Conservation (phyloP, 2,329 filamentous ascomycete species). For the Phialocephala sp. region DNA sequence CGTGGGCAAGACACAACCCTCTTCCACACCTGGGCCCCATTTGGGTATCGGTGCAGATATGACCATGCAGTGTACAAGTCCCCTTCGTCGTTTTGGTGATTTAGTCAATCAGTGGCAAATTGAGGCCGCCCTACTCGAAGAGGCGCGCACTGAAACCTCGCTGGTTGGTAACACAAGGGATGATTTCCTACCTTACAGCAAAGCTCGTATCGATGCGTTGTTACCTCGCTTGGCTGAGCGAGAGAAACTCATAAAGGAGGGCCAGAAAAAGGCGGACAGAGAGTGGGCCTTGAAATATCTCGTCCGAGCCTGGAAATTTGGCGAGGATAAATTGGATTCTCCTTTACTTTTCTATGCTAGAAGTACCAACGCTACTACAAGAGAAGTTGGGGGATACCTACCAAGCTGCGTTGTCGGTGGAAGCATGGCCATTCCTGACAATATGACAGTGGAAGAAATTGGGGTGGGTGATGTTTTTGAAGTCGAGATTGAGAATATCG, state of each 20-base stretch:
- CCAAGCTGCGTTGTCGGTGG: constrained; percentile 21
- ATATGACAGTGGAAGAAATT: constrained; percentile 45
- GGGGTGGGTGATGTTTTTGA: constrained; percentile 58
- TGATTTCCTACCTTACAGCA: constrained; percentile 41
- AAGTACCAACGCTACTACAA: constrained; percentile 16
- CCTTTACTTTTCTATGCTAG: constrained; percentile 46
- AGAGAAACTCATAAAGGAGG: constrained; percentile 36
- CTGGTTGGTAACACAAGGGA: constrained; percentile 44
- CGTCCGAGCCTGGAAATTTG: constrained; percentile 62
- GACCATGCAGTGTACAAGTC: constrained; percentile 69
- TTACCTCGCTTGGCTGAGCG: constrained; percentile 38
- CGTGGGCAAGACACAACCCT: constrained; percentile 58
- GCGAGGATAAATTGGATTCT: constrained; percentile 53
- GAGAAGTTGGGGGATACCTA: constrained; percentile 17
- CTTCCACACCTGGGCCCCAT: constrained; percentile 59
- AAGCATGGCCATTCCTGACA: constrained; percentile 21
- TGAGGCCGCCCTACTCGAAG: constrained; percentile 59
- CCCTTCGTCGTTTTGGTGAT: constrained; percentile 68
- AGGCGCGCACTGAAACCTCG: constrained; percentile 45
- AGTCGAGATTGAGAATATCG: constrained; percentile 60
- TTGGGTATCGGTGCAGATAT: constrained; percentile 62
- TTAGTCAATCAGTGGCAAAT: constrained; percentile 71
- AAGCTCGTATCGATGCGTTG: constrained; percentile 36
- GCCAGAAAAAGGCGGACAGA: constrained; percentile 41
- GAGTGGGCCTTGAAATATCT: constrained; percentile 66